Evolutionary conservation across 306 rosid genomes (phyloP), one percentile per base, ranked within the genome.

Genomic region (Rubus idaeus): DNA sequence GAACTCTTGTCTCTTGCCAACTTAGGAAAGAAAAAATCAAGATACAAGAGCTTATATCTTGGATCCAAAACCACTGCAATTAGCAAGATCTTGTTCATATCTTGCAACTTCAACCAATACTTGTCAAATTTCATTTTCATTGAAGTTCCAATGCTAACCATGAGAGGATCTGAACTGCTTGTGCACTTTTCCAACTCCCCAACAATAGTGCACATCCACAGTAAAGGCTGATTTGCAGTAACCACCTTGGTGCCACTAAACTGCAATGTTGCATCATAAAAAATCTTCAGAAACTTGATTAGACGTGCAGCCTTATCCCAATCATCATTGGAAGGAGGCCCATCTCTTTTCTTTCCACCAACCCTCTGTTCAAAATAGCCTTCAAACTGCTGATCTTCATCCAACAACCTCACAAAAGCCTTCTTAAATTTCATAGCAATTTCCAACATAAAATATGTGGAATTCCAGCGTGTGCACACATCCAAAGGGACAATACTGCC

Each of bases 91-190:
- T 23, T 44, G 20, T 57, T 77, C 5, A 46, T 8, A 1, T 56
- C 20, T 2, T 37, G 71, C 12, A 30, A 8, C 16, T 39, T 8
- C 47, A 46, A 23, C 76, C 53, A 80, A 49, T 67, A 49, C 11
- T 75, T 68, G 3, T 80, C 71, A 70, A 11, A 64, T 23, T 75
- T 69, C 1, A 6, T 0, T 8, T 69, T 80, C 39, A 75, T 68
- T 23, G 37, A 40, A 3, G 9, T 1, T 5, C 20, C 80, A 14
- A 26, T 5, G 1, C 2, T 8, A 0, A 17, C 35, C 37, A 80
- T 1, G 7, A 41, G 14, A 10, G 4, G 2, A 30, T 70, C 44
- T 0, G n/a, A 35, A 42, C 47, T 39, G n/a, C 42, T 35, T 1
- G 17, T 17, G 12, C 7, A 44, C 7, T 60, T 14, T 4, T 17